Evolutionary conservation across 192 early-diverging fungal genomes (phyloP).

Genomic region (Pilobolus umbonatus): DNA sequence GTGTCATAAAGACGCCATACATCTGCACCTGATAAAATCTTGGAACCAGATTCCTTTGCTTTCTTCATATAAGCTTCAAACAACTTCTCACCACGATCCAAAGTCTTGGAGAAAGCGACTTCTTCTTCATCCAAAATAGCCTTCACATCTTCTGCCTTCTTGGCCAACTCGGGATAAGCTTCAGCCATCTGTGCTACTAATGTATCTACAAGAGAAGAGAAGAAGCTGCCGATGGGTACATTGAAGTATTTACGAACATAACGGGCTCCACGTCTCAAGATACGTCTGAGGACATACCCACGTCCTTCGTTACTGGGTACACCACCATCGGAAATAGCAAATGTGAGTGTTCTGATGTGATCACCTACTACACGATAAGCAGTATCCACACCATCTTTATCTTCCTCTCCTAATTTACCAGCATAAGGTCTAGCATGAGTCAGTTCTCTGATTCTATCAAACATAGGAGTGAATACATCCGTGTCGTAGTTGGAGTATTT

Average conservation of each 20-base stretch:
- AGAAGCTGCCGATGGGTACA: constrained; percentile 88
- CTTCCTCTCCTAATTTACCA: constrained; percentile 84
- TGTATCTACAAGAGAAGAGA: constrained; percentile 88
- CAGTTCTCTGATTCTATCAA: constrained; percentile 76
- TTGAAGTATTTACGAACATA: constrained; percentile 92
- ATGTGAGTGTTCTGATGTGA: constrained; percentile 93
- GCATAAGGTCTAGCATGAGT: constrained; percentile 82
- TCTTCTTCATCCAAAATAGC: constrained; percentile 97
- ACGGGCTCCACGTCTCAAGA: constrained; percentile 89
- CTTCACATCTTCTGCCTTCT: constrained; percentile 79
- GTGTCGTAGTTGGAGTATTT: constrained; percentile 98
- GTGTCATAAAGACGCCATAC: constrained; percentile 99
- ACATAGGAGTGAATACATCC: constrained; percentile 83
- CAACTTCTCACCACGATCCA: constrained; percentile 95
- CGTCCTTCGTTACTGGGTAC: constrained; percentile 97
- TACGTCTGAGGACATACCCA: constrained; percentile 96
- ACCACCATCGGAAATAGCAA: constrained; percentile 95
- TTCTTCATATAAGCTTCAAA: constrained; percentile 74
- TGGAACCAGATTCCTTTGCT: constrained; percentile 57
- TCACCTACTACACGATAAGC: constrained; percentile 98
- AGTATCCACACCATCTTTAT: constrained; percentile 93
- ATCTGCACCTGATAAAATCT: constrained; percentile 73
- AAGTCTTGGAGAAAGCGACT: constrained; percentile 87
- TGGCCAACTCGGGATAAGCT: constrained; percentile 85
- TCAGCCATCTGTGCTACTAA: constrained; percentile 88